Percentiles rank a stretch among this genome's conserved stretches.
Conservation (phyloP, 73 alveolate genomes). For the Paramecium biaurelia region DNA sequence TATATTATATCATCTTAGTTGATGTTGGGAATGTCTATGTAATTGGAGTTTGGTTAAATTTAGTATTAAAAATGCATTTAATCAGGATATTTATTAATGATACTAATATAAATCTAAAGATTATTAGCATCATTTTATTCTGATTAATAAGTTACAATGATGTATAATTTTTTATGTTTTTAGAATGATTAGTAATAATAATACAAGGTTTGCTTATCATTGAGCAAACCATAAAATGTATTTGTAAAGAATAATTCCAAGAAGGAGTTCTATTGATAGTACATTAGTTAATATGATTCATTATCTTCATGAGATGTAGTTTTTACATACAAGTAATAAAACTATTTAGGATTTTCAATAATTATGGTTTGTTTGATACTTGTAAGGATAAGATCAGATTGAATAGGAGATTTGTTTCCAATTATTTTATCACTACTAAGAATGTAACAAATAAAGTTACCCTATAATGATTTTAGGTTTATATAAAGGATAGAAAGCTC, state of each 20-base stretch:
- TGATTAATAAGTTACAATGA: neutral
- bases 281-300: neutral
- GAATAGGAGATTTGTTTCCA: neutral
- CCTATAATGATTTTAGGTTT: neutral
- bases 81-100: neutral
- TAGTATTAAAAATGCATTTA: neutral
- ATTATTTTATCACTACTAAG: neutral
- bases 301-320: neutral
- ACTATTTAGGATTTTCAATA: neutral
- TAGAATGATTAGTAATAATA: neutral
- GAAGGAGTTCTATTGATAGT: neutral
- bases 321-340: neutral
- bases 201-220: neutral
- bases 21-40: neutral
- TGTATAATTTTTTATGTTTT: neutral
- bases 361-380: neutral
- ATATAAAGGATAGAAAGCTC: neutral
- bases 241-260: neutral
- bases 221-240: neutral
- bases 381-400: neutral
- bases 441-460: neutral
- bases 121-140: neutral
- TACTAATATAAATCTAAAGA: neutral
- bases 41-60: neutral
- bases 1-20: neutral